These are phyloP conservation scores for Termitomyces sp. DNA, from an alignment of 768 basidiomycete species.

Conservation along the genomic window DNA sequence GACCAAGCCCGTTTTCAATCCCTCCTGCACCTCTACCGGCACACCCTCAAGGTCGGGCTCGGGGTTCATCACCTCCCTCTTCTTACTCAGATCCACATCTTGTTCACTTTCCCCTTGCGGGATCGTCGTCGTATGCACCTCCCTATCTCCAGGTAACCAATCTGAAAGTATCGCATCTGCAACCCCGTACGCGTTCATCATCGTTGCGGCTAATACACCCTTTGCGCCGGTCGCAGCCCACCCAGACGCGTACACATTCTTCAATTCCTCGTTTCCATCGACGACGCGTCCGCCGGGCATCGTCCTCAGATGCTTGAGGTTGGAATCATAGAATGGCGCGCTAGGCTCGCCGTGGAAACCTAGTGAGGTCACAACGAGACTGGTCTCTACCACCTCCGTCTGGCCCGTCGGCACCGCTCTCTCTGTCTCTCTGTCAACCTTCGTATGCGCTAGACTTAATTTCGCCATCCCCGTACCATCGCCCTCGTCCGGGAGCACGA, in stretches of 20 bases:
- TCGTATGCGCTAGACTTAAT: conserved; percentile 58
- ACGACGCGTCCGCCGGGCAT: conserved; percentile 40
- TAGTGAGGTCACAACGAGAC: conserved; percentile 80
- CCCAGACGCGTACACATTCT: conserved; percentile 83
- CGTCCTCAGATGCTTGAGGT: conserved; percentile 51
- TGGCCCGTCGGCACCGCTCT: conserved; percentile 52
- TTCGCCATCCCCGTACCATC: conserved; percentile 16
- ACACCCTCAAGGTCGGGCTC: conserved; percentile 36
- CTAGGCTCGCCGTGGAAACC: conserved; percentile 75
- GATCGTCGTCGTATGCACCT: background rate
- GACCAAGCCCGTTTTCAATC: conserved; percentile 34
- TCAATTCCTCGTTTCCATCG: conserved; percentile 26
- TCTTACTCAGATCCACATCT: conserved; percentile 6
- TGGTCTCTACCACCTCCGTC: conserved; percentile 49
- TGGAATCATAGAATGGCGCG: conserved; percentile 52
- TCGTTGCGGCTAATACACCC: conserved; percentile 88
- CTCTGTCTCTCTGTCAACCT: conserved; percentile 39
- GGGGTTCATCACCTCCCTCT: conserved; percentile 26
- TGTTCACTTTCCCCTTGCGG: background rate
- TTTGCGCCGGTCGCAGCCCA: conserved; percentile 92
- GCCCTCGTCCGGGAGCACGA: conserved; percentile 22
- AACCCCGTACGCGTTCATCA: conserved; percentile 85
- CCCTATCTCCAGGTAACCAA: conserved; percentile 16
- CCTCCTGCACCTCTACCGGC: conserved; percentile 42
- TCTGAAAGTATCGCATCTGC: conserved; percentile 69